Conservation (phyloP, 2,329 filamentous ascomycete genomes). For the Zasmidium angulare region DNA sequence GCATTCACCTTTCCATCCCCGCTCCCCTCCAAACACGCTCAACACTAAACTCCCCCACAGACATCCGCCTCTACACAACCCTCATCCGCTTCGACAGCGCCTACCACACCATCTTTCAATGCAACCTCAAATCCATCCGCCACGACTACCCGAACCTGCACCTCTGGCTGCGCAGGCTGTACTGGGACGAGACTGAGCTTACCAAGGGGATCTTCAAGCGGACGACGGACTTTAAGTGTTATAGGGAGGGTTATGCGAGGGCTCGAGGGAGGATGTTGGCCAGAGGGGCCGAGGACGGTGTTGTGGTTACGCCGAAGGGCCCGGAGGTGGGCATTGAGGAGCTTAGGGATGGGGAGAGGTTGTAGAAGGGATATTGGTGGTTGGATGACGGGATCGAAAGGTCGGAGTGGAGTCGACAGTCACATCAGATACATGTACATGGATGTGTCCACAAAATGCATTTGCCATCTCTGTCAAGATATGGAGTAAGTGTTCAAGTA, state of each 20-base stretch:
- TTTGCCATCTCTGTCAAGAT: too few species aligned
- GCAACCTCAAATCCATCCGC: constrained; percentile 63
- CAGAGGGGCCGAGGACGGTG: constrained; percentile 11
- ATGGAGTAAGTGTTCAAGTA: too few species aligned
- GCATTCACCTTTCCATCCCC: neutral
- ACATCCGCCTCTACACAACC: constrained; percentile 53
- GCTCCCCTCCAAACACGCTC: too few species aligned
- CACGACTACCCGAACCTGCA: constrained; percentile 57
- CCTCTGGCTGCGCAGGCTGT: constrained; percentile 48
- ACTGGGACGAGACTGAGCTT: constrained; percentile 45
- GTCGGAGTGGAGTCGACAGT: too few species aligned
- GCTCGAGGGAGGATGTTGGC: constrained; percentile 12
- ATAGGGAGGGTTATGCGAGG: constrained; percentile 18
- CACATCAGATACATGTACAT: too few species aligned
- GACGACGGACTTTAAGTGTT: constrained; percentile 44
- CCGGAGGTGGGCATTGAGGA: constrained; percentile 16
- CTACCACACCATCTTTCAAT: constrained; percentile 86
- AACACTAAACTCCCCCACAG: neutral
- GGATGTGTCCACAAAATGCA: too few species aligned
- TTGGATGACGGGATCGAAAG: too few species aligned
- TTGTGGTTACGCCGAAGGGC: constrained; percentile 13
- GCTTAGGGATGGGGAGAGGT: constrained; percentile 13
- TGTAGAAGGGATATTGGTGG: neutral
- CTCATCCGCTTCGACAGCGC: constrained; percentile 72
- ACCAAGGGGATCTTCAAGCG: constrained; percentile 46